A percentile compares a stretch with the other conserved stretches of the same genome.
Evolutionary conservation across 352 stramenopile genomes (phyloP).

Genomic region (Plasmopara viticola): DNA sequence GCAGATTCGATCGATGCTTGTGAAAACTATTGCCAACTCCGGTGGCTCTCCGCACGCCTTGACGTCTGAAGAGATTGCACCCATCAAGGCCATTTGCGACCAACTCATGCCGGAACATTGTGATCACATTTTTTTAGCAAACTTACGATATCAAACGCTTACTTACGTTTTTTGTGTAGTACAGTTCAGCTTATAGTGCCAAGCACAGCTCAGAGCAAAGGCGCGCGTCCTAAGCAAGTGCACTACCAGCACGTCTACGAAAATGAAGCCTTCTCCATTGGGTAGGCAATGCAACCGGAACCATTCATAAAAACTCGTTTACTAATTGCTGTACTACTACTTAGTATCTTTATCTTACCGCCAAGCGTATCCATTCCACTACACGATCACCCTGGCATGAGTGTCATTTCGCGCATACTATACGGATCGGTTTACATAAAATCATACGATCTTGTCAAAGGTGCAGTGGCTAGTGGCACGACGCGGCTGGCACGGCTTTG

Average conservation of each 20-base stretch:
- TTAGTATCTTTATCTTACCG: slow-evolving; percentile 79
- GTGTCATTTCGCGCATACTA: slow-evolving; percentile 73
- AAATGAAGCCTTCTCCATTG: slow-evolving; percentile 73
- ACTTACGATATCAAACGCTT: not conserved
- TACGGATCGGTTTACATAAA: slow-evolving; percentile 64
- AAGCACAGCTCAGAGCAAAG: slow-evolving; percentile 5
- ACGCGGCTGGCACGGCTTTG: slow-evolving; percentile 37
- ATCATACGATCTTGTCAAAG: slow-evolving; percentile 50
- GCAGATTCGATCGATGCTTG: slow-evolving; percentile 42
- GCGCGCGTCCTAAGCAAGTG: slow-evolving; percentile 29
- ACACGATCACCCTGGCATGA: slow-evolving; percentile 83
- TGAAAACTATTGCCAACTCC: slow-evolving; percentile 30
- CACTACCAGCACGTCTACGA: slow-evolving; percentile 81
- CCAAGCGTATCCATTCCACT: slow-evolving; percentile 63
- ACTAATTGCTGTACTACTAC: not conserved
- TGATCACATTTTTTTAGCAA: slow-evolving; percentile 18
- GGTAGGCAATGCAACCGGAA: slow-evolving; percentile 23
- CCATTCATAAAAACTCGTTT: not conserved
- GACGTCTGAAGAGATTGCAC: slow-evolving; percentile 44
- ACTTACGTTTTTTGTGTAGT: slow-evolving; percentile 2
- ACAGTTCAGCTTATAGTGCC: slow-evolving; percentile 57
- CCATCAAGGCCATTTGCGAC: slow-evolving; percentile 64
- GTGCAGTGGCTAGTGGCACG: slow-evolving; percentile 1
- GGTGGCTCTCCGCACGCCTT: slow-evolving; percentile 36
- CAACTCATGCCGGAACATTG: slow-evolving; percentile 60